phyloP scores from a whole-genome alignment of 257 asterid genomes.

The Scutellaria galericulata region DNA sequence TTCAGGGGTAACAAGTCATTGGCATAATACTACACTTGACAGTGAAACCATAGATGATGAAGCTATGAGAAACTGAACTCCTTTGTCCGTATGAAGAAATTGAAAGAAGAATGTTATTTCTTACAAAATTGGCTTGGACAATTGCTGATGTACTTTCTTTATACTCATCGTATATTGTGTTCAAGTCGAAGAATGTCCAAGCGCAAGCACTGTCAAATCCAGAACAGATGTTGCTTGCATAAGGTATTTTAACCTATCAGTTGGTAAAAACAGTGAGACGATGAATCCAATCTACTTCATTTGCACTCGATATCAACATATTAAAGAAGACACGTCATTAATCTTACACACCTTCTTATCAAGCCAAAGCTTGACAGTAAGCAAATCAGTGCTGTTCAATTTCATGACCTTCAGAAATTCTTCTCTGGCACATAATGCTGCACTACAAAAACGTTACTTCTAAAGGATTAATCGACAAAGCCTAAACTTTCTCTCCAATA shows the following conservation, averaged over 20 bases:
- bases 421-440: constrained; percentile 62
- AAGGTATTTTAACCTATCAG: constrained; percentile 56
- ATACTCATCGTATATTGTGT: constrained; percentile 47
- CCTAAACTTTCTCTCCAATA: neutral
- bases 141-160: constrained; percentile 47
- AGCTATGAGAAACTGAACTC: constrained; percentile 7
- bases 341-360: constrained; percentile 52
- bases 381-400: constrained; percentile 57
- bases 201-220: constrained; percentile 50
- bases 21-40: constrained; percentile 61
- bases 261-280: neutral
- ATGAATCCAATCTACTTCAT: neutral
- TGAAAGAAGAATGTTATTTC: constrained; percentile 12
- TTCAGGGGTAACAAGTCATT: constrained; percentile 56
- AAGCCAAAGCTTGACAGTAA: constrained; percentile 61
- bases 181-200: constrained; percentile 66
- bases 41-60: constrained; percentile 13
- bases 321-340: neutral
- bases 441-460: constrained; percentile 45
- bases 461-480: constrained; percentile 4
- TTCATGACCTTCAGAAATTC: constrained; percentile 69
- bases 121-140: constrained; percentile 62
- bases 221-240: constrained; percentile 56
- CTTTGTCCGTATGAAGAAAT: neutral
- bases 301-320: neutral